Evolutionary conservation across 2,329 filamentous ascomycete genomes (phyloP), one percentile per base, ranked within the genome.

Genomic region (Coniochaeta sp.): DNA sequence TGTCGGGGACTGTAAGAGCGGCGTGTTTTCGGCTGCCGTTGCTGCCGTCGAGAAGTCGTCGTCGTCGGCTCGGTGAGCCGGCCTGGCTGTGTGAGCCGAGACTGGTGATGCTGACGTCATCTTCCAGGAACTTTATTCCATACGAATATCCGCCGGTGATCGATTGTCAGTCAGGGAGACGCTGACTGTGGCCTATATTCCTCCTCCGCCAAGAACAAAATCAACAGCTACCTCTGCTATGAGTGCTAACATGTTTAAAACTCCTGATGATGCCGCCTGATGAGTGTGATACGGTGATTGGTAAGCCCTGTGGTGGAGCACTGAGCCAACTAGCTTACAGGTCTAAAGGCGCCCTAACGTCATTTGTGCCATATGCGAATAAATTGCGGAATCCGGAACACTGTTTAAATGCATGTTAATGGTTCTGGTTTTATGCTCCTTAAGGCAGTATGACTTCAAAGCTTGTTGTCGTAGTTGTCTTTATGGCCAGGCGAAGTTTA

Each of bases 11-110:
- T 59, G 59, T 19, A 72, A 64, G 6, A 72, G 64, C 5, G 70
- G 70, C 6, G 70, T 70, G 52, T 64, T 57, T 58, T 72, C 70
- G 6, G 65, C 62, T 7, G 63, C 67, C 31, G 66, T 67, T 3
- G 65, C 55, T 8, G 65, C 59, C 0, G 63, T 62, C 11, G 65
- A 66, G n/a, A 65, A 63, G 54, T 63, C 57, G 26, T 55, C 58
- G 16, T n/a, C 47, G 11, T 59, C 61, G n/a, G 43, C 60, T 14
- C 58, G 50, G 43, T 6, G 58, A 26, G 16, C 6, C 36, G 47
- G 47, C 12, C 24, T 24, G 22, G 19, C 43, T 9, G 19, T 19
- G 16, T 47, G 54, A 38, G 28, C 22, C 56, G 56, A 43, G 22
- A 28, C 28, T 85, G 44, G 54, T 22, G 54, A 22, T 36, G 17